phyloP scores from a whole-genome alignment of 768 basidiomycete genomes.

The Leccinum pellstonianum region DNA sequence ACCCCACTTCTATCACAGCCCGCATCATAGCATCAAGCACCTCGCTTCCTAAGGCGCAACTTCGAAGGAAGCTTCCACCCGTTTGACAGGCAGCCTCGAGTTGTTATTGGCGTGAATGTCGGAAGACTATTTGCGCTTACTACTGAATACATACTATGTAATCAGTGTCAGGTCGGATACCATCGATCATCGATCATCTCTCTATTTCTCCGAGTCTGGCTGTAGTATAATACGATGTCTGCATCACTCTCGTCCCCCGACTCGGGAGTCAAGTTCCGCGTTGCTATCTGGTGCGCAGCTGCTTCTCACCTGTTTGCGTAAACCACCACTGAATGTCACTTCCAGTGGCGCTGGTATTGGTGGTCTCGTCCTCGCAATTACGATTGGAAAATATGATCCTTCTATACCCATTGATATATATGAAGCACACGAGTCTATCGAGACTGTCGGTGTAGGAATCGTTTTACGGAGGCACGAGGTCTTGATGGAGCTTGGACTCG shows the following conservation, averaged over 20 bases:
- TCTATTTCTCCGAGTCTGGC: too few relatives aligned
- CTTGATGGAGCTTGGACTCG: conserved; percentile 42
- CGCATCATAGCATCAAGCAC: too few relatives aligned
- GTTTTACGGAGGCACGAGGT: conserved; percentile 46
- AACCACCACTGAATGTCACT: not conserved
- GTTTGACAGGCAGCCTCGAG: too few relatives aligned
- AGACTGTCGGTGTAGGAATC: conserved; percentile 42
- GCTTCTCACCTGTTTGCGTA: not conserved
- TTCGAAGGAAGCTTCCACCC: too few relatives aligned
- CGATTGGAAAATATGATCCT: conserved; percentile 33
- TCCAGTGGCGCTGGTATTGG: conserved; percentile 41
- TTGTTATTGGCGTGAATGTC: too few relatives aligned
- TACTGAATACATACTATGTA: too few relatives aligned
- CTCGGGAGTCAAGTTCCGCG: conserved; percentile 13
- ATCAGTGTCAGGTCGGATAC: too few relatives aligned
- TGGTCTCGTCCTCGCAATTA: conserved; percentile 43
- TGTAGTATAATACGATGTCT: not conserved
- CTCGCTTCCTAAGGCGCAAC: too few relatives aligned
- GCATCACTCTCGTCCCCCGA: not conserved
- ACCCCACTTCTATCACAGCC: not conserved
- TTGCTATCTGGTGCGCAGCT: conserved; percentile 23
- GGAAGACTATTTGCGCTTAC: too few relatives aligned
- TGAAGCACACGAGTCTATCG: conserved; percentile 42
- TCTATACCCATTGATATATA: conserved; percentile 41
- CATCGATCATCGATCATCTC: too few relatives aligned